These are phyloP conservation scores for Calonectria honghensis DNA, from an alignment of 2,329 filamentous ascomycete species.

Conservation along the genomic window DNA sequence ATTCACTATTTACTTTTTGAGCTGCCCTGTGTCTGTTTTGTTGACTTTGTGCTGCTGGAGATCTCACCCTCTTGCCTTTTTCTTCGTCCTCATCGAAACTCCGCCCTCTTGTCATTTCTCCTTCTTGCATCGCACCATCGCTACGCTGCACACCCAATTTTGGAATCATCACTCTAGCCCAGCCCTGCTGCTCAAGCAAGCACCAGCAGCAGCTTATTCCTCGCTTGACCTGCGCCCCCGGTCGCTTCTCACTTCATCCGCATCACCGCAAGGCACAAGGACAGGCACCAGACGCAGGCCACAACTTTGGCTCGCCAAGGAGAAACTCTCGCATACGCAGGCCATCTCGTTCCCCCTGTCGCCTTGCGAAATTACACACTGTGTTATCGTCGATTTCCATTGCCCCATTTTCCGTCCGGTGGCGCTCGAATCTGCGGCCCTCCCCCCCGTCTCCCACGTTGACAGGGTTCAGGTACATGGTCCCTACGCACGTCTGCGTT, in stretches of 20 bases:
- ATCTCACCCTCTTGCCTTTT: neutral
- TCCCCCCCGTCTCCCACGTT: slow-evolving; percentile 46
- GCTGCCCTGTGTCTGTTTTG: slow-evolving; percentile 25
- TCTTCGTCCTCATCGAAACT: neutral
- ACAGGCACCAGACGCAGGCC: slow-evolving; percentile 10
- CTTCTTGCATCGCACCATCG: slow-evolving; percentile 26
- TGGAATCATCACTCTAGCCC: slow-evolving; percentile 17
- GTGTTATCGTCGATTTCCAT: slow-evolving; percentile 45
- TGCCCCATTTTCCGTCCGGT: slow-evolving; percentile 45
- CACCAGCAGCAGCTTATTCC: slow-evolving; percentile 13
- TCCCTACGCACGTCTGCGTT: slow-evolving; percentile 35
- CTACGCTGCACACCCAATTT: slow-evolving; percentile 26
- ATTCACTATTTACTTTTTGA: slow-evolving; percentile 29
- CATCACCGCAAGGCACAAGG: neutral
- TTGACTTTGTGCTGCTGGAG: slow-evolving; percentile 22
- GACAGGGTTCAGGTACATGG: slow-evolving; percentile 39
- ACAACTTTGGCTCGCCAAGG: slow-evolving; percentile 27
- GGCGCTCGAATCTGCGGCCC: slow-evolving; percentile 47
- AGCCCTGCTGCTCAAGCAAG: neutral
- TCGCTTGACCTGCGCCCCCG: slow-evolving; percentile 4
- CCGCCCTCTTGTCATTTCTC: slow-evolving; percentile 8
- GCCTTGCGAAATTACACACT: slow-evolving; percentile 54
- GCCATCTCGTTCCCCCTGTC: slow-evolving; percentile 43
- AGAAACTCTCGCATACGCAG: slow-evolving; percentile 25
- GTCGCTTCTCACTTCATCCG: slow-evolving; percentile 4